Evolutionary conservation across 352 stramenopile genomes (phyloP).

Genomic region (Pythium oligandrum): DNA sequence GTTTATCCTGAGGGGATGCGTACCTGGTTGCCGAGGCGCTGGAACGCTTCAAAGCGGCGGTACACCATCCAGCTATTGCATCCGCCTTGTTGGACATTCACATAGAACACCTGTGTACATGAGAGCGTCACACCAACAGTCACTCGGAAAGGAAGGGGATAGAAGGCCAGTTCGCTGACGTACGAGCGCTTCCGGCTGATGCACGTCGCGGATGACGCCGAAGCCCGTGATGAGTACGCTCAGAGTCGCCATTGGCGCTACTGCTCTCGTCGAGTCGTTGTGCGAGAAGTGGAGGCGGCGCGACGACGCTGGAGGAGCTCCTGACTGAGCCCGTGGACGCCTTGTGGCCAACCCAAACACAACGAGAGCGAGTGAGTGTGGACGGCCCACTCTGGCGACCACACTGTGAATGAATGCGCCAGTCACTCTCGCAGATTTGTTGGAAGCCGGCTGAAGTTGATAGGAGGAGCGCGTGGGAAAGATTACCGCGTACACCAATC

Average conservation of each 20-base stretch:
- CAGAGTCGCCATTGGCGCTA: constrained; percentile 46
- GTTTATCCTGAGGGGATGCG: background rate
- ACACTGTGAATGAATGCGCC: no score
- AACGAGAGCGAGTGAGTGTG: no score
- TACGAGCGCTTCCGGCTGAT: constrained; percentile 50
- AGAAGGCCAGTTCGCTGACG: constrained; percentile 1
- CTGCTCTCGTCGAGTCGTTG: background rate
- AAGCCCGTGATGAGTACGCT: constrained; percentile 75
- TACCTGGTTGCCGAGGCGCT: constrained; percentile 63
- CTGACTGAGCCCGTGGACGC: no score
- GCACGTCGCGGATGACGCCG: constrained; percentile 49
- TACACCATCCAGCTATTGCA: constrained; percentile 71
- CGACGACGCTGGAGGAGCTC: no score
- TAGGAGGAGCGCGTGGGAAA: no score
- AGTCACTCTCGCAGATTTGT: no score
- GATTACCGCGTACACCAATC: no score
- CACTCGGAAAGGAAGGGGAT: background rate
- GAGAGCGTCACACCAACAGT: constrained; percentile 2
- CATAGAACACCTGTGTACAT: constrained; percentile 55
- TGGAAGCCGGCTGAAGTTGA: no score
- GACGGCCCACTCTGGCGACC: no score
- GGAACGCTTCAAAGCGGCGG: constrained; percentile 67
- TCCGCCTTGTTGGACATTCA: constrained; percentile 71
- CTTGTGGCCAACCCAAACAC: no score
- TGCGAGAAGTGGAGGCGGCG: no score